Percentiles rank a stretch among this genome's conserved stretches.
Evolutionary conservation across 306 rosid species (phyloP).

Genomic region (Phaseolus lunatus): DNA sequence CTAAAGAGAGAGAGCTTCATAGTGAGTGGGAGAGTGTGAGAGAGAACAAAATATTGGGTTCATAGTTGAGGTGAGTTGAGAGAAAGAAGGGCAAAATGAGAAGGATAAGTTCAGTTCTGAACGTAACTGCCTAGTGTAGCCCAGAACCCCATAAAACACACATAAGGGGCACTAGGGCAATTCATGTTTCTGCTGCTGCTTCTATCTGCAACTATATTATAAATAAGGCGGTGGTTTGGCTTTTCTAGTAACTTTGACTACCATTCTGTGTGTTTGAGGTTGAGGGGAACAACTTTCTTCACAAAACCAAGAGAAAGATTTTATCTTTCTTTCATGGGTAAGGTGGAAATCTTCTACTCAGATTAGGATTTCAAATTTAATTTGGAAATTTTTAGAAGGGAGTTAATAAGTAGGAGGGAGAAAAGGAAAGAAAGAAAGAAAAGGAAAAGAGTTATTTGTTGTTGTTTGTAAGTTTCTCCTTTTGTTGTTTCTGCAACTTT

Average conservation of each 20-base stretch:
- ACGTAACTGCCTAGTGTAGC: slow-evolving; percentile 41
- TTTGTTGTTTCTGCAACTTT: slow-evolving; percentile 57
- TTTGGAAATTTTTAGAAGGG: slow-evolving; percentile 15
- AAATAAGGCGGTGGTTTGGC: slow-evolving; percentile 62
- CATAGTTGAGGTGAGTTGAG: not conserved
- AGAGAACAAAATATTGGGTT: slow-evolving; percentile 33
- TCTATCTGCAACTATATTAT: slow-evolving; percentile 21
- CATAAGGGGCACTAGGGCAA: slow-evolving; percentile 15
- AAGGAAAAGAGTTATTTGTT: not conserved
- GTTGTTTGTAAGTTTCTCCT: slow-evolving; percentile 40
- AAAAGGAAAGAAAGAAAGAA: not conserved
- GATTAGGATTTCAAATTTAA: slow-evolving; percentile 42
- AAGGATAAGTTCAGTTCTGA: slow-evolving; percentile 18
- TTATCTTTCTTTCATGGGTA: slow-evolving; percentile 56
- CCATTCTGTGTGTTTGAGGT: not conserved
- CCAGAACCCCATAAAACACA: slow-evolving; percentile 55
- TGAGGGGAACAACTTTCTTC: not conserved
- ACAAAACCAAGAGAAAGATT: not conserved
- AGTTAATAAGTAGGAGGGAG: not conserved
- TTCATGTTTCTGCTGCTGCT: slow-evolving; percentile 31
- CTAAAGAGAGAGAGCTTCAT: no score
- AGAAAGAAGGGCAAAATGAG: slow-evolving; percentile 16
- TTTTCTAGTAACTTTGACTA: slow-evolving; percentile 59
- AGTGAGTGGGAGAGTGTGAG: not conserved
- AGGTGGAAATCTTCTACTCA: slow-evolving; percentile 35